Base-by-base conservation (phyloP, 352 stramenopile genomes). In the Globisporangium echinulatum region DNA sequence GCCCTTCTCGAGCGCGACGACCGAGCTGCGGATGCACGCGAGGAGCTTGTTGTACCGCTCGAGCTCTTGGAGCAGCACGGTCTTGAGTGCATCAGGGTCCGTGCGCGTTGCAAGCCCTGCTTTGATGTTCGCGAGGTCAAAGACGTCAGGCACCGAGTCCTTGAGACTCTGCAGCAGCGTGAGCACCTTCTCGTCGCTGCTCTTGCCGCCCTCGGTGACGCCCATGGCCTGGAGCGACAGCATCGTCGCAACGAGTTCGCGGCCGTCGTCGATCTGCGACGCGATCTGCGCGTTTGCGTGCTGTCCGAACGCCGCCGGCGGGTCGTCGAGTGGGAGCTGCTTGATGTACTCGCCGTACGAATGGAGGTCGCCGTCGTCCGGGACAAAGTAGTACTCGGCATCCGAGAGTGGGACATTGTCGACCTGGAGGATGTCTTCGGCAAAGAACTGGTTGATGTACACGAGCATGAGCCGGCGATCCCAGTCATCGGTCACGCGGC, bases 361-460 rank as follows among this genome's bases (percentile, higher is more conserved):
- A 46, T 63, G 56, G 5, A 98, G 54, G 33, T 98, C 89, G 6
- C 91, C 94, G 50, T 98, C 94, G 52, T 92, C 77, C 3, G 94
- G 93, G 4, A 98, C 92, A 56, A 92, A 96, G 69, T 98, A 98
- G 62, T 96, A 94, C 59, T 94, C 84, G 0, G 91, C 89, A 39
- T 96, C 87, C 14, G 86, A 94, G 15, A 98, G 61, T 9, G 66
- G 76, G 53, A 92, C 83, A 61, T 97, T 96, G 15, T 94, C 84
- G 39, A 89, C 69, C 17, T 86, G 73, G 7, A 97, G 56, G 7
- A 94, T 76, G 10, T 94, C 87, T 51, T 98, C 92, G 13, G 78
- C 94, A 63, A 98, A 98, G 59, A 98, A 97, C 65, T 98, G 90
- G 19, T 84, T 88, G 57, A 98, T 98, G 63, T 98, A 98, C 44